A percentile compares a stretch with the other conserved stretches of the same genome.
These are phyloP conservation scores for Fraxinus sp. DNA, from an alignment of 305 asterid species.

Conservation along the genomic window DNA sequence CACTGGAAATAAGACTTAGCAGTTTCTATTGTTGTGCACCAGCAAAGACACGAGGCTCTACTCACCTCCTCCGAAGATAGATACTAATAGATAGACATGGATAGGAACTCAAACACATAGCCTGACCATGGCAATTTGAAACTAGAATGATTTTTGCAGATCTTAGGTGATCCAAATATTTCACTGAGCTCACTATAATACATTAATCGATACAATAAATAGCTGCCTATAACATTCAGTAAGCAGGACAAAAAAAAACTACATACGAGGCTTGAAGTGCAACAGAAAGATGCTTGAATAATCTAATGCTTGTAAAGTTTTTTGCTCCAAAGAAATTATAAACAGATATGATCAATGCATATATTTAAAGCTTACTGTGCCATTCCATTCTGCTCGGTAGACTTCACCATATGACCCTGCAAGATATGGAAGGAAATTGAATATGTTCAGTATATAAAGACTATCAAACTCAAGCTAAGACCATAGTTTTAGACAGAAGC, in stretches of 20 bases:
- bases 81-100: background rate
- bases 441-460: conserved; percentile 14
- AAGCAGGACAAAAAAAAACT: background rate
- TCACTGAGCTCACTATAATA: background rate
- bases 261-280: conserved; percentile 7
- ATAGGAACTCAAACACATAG: conserved; percentile 13
- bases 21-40: background rate
- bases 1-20: background rate
- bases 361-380: conserved; percentile 59
- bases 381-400: conserved; percentile 92
- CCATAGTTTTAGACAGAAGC: background rate
- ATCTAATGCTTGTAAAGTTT: background rate
- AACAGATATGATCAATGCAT: conserved; percentile 20
- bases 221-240: background rate
- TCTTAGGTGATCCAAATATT: background rate
- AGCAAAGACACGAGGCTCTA: background rate
- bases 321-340: conserved; percentile 11
- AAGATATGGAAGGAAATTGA: conserved; percentile 25
- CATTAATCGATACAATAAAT: background rate
- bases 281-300: background rate
- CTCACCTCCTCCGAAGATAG: background rate
- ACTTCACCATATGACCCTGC: conserved; percentile 99
- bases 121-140: background rate
- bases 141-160: background rate
- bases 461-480: conserved; percentile 21